Conservation (phyloP, 2,329 filamentous ascomycete genomes). For the Myriosclerotinia scirpicola region DNA sequence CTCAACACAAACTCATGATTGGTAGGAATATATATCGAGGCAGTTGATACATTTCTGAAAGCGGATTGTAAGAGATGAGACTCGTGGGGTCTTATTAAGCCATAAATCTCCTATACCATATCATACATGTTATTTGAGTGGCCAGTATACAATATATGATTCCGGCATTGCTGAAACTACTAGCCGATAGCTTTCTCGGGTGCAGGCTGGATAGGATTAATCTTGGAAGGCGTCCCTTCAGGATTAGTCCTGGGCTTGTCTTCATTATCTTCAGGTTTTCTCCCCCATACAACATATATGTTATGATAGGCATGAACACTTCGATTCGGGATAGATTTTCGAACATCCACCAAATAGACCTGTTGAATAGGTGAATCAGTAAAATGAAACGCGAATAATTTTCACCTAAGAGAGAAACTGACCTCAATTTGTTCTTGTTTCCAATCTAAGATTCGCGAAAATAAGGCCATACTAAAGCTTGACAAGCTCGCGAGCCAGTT, state of each 20-base stretch:
- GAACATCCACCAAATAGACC: conserved; percentile 37
- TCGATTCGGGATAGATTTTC: conserved; percentile 34
- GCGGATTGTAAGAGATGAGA: neutral
- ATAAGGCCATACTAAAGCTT: conserved; percentile 35
- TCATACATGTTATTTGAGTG: neutral
- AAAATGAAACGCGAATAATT: no score
- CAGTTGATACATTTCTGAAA: no score
- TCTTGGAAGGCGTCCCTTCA: no score
- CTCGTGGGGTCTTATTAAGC: no score
- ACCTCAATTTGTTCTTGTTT: conserved; percentile 40
- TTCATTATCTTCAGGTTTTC: conserved; percentile 29
- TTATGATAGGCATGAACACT: conserved; percentile 37
- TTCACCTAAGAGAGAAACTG: neutral
- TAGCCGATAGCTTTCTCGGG: neutral
- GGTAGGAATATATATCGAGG: no score
- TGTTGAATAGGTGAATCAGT: neutral
- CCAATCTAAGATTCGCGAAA: conserved; percentile 36
- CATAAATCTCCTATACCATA: no score
- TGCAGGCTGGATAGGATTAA: neutral
- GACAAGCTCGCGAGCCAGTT: conserved; percentile 35
- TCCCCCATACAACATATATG: conserved; percentile 37
- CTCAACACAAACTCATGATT: no score
- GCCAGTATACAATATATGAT: neutral
- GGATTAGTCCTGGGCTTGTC: neutral
- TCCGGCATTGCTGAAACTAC: neutral